Conservation (phyloP, 176 grass and related monocot species). For the Raddia guianensis region DNA sequence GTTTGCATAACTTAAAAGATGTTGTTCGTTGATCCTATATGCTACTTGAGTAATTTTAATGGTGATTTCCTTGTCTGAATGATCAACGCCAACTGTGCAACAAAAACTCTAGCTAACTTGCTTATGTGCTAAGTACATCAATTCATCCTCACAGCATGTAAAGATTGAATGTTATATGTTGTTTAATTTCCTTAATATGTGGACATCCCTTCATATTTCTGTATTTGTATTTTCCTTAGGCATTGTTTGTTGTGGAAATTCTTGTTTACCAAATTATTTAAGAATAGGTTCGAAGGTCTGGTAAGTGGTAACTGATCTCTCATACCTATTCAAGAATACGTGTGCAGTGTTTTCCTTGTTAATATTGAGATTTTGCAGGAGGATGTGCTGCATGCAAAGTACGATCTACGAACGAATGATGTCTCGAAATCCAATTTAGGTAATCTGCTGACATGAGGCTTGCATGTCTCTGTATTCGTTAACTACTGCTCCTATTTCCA, state of each 20-base stretch:
- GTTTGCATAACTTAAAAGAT: not conserved
- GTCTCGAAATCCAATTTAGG: slow-evolving; percentile 96
- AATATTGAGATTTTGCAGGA: slow-evolving; percentile 54
- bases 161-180: not conserved
- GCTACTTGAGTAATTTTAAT: slow-evolving; percentile 18
- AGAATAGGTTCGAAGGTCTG: not conserved
- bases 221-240: slow-evolving; percentile 8
- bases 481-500: too few relatives aligned
- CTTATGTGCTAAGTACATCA: not conserved
- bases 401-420: slow-evolving; percentile 55
- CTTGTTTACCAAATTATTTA: too few relatives aligned
- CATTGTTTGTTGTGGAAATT: not conserved
- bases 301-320: not conserved
- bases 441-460: slow-evolving; percentile 32
- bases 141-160: not conserved
- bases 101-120: not conserved
- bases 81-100: not conserved
- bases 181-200: slow-evolving; percentile 3
- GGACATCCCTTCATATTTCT: slow-evolving; percentile 7
- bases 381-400: slow-evolving; percentile 96
- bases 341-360: slow-evolving; percentile 19
- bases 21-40: slow-evolving; percentile 26
- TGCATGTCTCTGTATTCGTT: slow-evolving; percentile 4
- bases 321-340: slow-evolving; percentile 1
- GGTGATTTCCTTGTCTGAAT: not conserved